Percentiles rank a stretch among this genome's conserved stretches.
These are phyloP conservation scores for Ogataea hybrid DNA, from an alignment of 1,139 yeast species.

Conservation along the genomic window DNA sequence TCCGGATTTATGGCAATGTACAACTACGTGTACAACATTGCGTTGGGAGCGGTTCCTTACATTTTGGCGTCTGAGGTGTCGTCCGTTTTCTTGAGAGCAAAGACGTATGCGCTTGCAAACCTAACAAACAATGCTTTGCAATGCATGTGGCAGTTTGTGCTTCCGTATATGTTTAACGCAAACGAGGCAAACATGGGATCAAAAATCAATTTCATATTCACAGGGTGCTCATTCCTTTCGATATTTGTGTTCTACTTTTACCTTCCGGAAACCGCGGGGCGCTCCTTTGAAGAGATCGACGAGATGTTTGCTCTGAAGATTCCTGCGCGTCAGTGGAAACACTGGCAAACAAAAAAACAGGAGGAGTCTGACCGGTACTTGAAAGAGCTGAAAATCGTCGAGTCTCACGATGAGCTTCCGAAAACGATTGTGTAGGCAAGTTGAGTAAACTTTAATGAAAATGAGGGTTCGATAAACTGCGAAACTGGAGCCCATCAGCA, in stretches of 20 bases:
- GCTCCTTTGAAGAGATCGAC: slow-evolving; percentile 62
- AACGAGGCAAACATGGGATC: slow-evolving; percentile 26
- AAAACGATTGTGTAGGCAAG: not conserved
- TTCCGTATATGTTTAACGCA: slow-evolving; percentile 29
- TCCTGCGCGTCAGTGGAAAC: slow-evolving; percentile 46
- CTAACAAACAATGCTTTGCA: slow-evolving; percentile 15
- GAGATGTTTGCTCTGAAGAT: slow-evolving; percentile 43
- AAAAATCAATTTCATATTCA: slow-evolving; percentile 15
- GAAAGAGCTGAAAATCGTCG: not conserved
- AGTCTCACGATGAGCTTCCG: not conserved
- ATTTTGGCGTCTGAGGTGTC: slow-evolving; percentile 21
- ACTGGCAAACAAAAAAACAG: slow-evolving; percentile 23
- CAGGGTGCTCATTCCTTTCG: slow-evolving; percentile 7
- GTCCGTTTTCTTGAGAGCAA: slow-evolving; percentile 21
- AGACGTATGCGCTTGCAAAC: slow-evolving; percentile 22
- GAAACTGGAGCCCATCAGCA: too few species aligned
- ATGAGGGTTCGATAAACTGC: too few species aligned
- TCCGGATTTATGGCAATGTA: slow-evolving; percentile 23
- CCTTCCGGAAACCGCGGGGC: slow-evolving; percentile 56
- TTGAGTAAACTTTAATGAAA: too few species aligned
- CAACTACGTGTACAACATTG: slow-evolving; percentile 23
- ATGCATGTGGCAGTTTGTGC: slow-evolving; percentile 23
- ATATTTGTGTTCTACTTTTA: slow-evolving; percentile 38
- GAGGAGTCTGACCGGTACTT: not conserved
- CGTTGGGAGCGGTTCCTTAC: slow-evolving; percentile 23